Base-by-base conservation (phyloP, 192 early-diverging fungal genomes). In the Backusella tuberculispora region DNA sequence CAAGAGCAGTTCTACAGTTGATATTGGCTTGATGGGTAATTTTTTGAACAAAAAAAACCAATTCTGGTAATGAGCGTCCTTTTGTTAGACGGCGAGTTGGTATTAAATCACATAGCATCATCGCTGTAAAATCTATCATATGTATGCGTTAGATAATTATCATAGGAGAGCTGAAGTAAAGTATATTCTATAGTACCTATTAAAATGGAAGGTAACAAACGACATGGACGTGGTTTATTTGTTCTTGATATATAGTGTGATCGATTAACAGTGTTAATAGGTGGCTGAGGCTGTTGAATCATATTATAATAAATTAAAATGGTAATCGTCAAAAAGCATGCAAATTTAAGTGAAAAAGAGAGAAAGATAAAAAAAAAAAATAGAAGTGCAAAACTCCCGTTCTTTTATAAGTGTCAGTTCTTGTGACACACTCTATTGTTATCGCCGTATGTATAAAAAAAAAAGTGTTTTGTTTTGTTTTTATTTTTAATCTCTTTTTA, bases 1-100 rank as follows among this genome's bases (percentile, higher is more conserved):
- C 67, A 24, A 81, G 45, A 19, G 67, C 72, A 3, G 77, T 78
- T n/a, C 69, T 63, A 12, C 41, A 41, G 34, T 81, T 73, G 34
- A 78, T 69, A 6, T 74, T 29, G 8, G 80, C 73, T 29, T 56
- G 73, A 14, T 69, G 46, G 0, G 76, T 75, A 14, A 81, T 66
- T 41, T 78, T 81, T 50, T 81, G 63, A 7, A 81, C 56, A 56
- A 83, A 83, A 69, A 74, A 80, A 6, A 83, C 76, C 5, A 83
- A 63, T 66, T 83, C 81, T 13, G 81, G 81, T 65, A 83, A 74
- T 19, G 81, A 73, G 1, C 71, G 63, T 10, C 65, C 21, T 47
- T 45, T 21, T 29, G 47, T 19, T 45, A 24, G 24, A 48, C 26
- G 64, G 13, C 45, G 71, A 44, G 43, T 76, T 3, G 79, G 79